phyloP scores from a whole-genome alignment of 2,329 filamentous ascomycete species.

The Colletotrichum ledebouriae region DNA sequence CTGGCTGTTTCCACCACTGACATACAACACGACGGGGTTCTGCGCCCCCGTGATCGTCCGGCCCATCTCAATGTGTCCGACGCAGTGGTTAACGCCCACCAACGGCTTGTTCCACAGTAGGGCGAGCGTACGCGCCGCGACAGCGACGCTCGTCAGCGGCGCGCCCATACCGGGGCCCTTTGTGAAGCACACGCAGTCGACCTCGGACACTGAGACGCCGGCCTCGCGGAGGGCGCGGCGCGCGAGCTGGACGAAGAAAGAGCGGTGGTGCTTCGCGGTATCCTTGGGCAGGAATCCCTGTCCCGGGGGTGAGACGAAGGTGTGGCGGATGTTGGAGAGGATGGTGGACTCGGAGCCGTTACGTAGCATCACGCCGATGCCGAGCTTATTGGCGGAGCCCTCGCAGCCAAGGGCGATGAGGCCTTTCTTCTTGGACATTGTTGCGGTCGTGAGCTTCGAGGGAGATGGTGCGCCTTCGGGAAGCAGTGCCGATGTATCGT shows the following conservation, averaged over 20 bases:
- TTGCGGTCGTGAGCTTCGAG: slow-evolving; percentile 40
- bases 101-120: slow-evolving; percentile 90
- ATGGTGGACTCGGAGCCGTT: slow-evolving; percentile 71
- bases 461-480: slow-evolving; percentile 17
- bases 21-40: slow-evolving; percentile 96
- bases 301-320: slow-evolving; percentile 90
- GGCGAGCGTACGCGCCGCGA: slow-evolving; percentile 84
- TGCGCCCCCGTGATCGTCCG: slow-evolving; percentile 89
- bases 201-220: slow-evolving; percentile 69
- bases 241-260: slow-evolving; percentile 86
- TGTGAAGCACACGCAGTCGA: slow-evolving; percentile 96
- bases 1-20: slow-evolving; percentile 96
- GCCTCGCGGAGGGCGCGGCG: slow-evolving; percentile 83
- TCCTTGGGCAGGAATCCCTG: slow-evolving; percentile 97
- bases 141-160: slow-evolving; percentile 86
- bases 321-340: slow-evolving; percentile 94
- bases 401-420: slow-evolving; percentile 74
- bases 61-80: slow-evolving; percentile 99
- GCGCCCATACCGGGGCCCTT: slow-evolving; percentile 97
- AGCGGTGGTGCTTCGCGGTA: slow-evolving; percentile 90
- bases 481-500: neutral
- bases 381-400: slow-evolving; percentile 98
- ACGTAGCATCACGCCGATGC: slow-evolving; percentile 92
- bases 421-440: slow-evolving; percentile 53
- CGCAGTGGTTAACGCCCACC: slow-evolving; percentile 96